Conservation (phyloP, 495 filamentous ascomycete species). For the Bombardia bombarda region DNA sequence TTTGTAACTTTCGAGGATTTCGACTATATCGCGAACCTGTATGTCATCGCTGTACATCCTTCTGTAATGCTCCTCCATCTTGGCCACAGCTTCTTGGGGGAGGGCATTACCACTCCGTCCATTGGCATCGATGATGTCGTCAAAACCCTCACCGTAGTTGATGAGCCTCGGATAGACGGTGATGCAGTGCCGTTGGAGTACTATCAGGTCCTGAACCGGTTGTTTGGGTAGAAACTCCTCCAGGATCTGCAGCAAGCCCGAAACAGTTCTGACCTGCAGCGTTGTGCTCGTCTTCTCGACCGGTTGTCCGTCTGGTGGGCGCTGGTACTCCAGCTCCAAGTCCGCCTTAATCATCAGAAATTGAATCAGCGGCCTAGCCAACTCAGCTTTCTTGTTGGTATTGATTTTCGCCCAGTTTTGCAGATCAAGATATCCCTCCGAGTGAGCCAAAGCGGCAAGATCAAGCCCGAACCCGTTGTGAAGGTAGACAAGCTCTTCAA, state of each 20-base stretch:
- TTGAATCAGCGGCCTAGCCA: conserved; percentile 56
- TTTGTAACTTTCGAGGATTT: conserved; percentile 76
- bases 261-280: conserved; percentile 77
- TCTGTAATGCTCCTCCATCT: conserved; percentile 96
- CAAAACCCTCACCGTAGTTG: conserved; percentile 87
- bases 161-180: conserved; percentile 91
- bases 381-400: conserved; percentile 48
- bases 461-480: conserved; percentile 80
- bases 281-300: conserved; percentile 40
- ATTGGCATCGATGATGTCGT: conserved; percentile 82
- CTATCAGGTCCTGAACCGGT: conserved; percentile 41
- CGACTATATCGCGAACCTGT: conserved; percentile 71
- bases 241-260: conserved; percentile 68
- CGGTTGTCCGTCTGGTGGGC: conserved; percentile 52
- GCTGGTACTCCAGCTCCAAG: conserved; percentile 61
- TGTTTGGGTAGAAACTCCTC: conserved; percentile 50
- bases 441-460: conserved; percentile 81
- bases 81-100: conserved; percentile 66
- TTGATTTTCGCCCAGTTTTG: conserved; percentile 71
- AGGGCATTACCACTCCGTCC: conserved; percentile 71
- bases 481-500: conserved; percentile 67
- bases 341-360: conserved; percentile 79
- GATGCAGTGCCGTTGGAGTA: conserved; percentile 77
- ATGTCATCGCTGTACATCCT: conserved; percentile 89
- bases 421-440: conserved; percentile 69